Base-by-base conservation (phyloP, 2,329 filamentous ascomycete species). In the Aspergillus spinulosporus region DNA sequence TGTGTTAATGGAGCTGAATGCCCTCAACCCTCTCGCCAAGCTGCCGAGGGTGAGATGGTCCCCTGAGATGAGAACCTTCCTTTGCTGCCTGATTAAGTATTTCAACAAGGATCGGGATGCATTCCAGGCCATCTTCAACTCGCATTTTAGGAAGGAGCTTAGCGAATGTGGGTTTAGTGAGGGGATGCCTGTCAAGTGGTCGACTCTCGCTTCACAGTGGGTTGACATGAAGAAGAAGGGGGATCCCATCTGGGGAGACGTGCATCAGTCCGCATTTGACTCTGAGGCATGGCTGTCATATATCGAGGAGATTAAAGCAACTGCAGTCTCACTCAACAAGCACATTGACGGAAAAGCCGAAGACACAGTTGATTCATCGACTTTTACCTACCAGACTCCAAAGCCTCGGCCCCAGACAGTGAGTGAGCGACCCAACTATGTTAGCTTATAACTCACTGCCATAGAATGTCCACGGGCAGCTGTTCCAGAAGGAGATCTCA, bases 41-140 rank as follows among this genome's bases (percentile, higher is more conserved):
- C 3, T 8, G 8, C 26, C 50, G 5, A 37, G 42, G 3, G 7
- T 52, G 15, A 32, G 5, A 12, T 52, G 50, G 50, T 39, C 32
- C 8, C 11, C 32, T 1, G 50, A 52, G 4, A 52, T 47, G 43
- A 46, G 50, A 5, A 47, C 15, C 1, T 28, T 32, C 15, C 14
- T 52, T 4, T 52, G 50, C 11, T 52, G 50, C 3, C 5, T 52
- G 32, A 4, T 52, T 3, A 52, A 52, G 28, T 52, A 52, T 21
- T 52, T 47, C 8, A 5, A 15, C 11, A 14, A 15, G 12, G 50
- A 47, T 8, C 7, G 4, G 8, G 29, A 15, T 1, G 54, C 53
- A 0, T 67, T 64, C 5, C 44, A 52, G 15, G 44, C 32, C 1
- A 59, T 74, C 0, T 74, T 75, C 29, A 72, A 66, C 8, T 8